Evolutionary conservation across 345 rosid species (phyloP), one percentile per base, ranked within the genome.

Genomic region (Raphanus raphanistrum): DNA sequence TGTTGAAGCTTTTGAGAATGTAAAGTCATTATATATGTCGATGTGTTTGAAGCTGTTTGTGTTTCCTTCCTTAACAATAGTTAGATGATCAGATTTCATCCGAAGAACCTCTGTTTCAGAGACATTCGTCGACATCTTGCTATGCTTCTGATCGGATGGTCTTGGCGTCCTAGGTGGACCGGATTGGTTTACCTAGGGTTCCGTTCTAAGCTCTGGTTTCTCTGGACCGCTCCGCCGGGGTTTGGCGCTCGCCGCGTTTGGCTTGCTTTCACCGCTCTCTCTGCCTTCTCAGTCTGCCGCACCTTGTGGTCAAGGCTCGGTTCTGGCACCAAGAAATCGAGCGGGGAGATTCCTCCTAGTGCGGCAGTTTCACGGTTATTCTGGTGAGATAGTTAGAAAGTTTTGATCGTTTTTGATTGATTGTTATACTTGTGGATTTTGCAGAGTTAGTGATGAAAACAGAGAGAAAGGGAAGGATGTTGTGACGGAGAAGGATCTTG

Each of bases 91-190:
- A 21, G 90, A 87, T 77, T 82, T 92, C 35, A 66, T 84, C 43
- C 82, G 84, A 82, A 88, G 79, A 61, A 89, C 96, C 25, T 89
- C 92, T 13, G 71, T 94, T 8, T 68, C 90, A 66, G 98, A 94
- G 81, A 87, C 98, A 87, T 88, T 92, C 72, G 96, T 92, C 90
- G 98, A 95, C 87, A 83, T 90, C 76, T 76, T 95, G 85, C 84
- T 92, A 2, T 95, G 5, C 94, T 95, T 76, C 67, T 92, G 33
- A 91, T 92, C 70, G 99, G 99, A 16, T 95, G 99, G 99, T 84
- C 97, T 2, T 92, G 99, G 98, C 90, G 99, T 28, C 99, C 98
- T 0, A 78, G 97, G 33, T 95, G 99, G 98, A 95, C 97, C 13
- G 83, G 94, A 16, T 84, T 95, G 84, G 65, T 95, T 45, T 95